A percentile compares a stretch with the other conserved stretches of the same genome.
Conservation (phyloP, 169 alveolate genomes). For the Plasmodium falciparum region DNA sequence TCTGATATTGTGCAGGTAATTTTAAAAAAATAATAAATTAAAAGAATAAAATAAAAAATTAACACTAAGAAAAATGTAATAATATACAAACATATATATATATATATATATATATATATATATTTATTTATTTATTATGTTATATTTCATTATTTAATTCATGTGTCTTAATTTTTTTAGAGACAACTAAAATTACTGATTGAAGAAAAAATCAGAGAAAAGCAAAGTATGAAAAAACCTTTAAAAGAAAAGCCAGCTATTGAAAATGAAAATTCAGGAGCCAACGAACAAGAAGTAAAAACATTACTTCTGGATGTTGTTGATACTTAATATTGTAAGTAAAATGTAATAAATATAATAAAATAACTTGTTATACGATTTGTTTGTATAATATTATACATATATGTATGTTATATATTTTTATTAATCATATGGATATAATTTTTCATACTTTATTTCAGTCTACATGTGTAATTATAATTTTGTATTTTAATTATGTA, state of each 20-base stretch:
- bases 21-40: not conserved
- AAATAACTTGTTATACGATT: too few species aligned
- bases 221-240: constrained; percentile 65
- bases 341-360: too few species aligned
- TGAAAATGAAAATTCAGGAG: constrained; percentile 63
- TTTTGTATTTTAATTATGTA: too few species aligned
- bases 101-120: not conserved
- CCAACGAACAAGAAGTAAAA: constrained; percentile 71
- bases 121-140: not conserved
- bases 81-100: not conserved
- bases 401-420: too few species aligned
- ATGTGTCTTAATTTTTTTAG: not conserved
- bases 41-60: constrained; percentile 7
- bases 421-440: too few species aligned
- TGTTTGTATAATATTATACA: too few species aligned
- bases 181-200: constrained; percentile 53
- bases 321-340: constrained; percentile 1
- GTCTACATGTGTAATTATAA: too few species aligned
- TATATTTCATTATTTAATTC: not conserved
- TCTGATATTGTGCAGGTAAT: constrained; percentile 73
- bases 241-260: constrained; percentile 47
- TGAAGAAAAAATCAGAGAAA: constrained; percentile 65
- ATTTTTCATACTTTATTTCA: too few species aligned
- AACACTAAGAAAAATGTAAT: not conserved
- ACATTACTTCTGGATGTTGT: constrained; percentile 50